Evolutionary conservation across 1,284 basidiomycete genomes (phyloP).

Genomic region (Cutaneotrichosporon mucoides): DNA sequence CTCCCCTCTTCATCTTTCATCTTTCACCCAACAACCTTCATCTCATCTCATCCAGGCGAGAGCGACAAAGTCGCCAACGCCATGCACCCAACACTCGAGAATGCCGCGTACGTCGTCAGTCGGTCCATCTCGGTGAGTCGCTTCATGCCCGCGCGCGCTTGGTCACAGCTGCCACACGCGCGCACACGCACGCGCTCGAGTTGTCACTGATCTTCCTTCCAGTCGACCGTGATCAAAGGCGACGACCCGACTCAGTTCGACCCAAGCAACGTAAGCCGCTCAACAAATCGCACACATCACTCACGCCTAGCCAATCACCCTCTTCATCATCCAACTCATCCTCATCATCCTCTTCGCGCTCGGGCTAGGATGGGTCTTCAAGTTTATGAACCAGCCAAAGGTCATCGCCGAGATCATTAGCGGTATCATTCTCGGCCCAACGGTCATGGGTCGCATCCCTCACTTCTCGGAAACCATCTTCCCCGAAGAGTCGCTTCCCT

Average conservation of each 20-base stretch:
- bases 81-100: not conserved
- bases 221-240: constrained; percentile 13
- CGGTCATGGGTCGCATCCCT: constrained; percentile 65
- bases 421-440: constrained; percentile 72
- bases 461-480: constrained; percentile 81
- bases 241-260: constrained; percentile 53
- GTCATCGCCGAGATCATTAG: constrained; percentile 86
- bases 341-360: constrained; percentile 74
- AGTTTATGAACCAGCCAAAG: constrained; percentile 70
- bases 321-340: constrained; percentile 66
- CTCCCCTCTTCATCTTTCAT: too few species aligned
- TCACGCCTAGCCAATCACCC: constrained; percentile 59
- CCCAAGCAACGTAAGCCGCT: constrained; percentile 50
- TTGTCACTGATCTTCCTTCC: not conserved
- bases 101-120: not conserved
- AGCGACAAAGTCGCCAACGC: not conserved
- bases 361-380: constrained; percentile 60
- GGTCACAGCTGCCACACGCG: too few species aligned
- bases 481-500: constrained; percentile 65
- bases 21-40: not conserved
- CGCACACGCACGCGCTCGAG: too few species aligned
- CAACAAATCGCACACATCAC: not conserved
- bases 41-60: not conserved
- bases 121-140: constrained; percentile 10
- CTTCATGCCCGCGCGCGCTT: not conserved